phyloP scores from a whole-genome alignment of 2,329 filamentous ascomycete species.

The Ophiostoma quercus region DNA sequence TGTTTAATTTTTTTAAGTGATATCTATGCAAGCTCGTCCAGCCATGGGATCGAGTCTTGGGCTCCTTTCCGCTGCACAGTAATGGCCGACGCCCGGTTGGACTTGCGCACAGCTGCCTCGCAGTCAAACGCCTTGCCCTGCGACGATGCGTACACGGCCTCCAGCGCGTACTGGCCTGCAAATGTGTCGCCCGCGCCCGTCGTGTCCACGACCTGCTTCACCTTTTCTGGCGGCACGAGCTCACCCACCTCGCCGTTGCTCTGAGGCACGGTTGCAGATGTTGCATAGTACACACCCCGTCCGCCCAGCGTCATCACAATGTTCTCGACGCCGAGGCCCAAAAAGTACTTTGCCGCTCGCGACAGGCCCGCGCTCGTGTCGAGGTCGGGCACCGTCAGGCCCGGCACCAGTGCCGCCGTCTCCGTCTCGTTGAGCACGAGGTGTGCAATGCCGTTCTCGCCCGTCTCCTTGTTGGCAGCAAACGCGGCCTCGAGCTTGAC shows the following conservation, averaged over 20 bases:
- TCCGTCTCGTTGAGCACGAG: constrained; percentile 72
- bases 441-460: constrained; percentile 50
- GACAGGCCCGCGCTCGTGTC: constrained; percentile 34
- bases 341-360: constrained; percentile 48
- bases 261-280: constrained; percentile 33
- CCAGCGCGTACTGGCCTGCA: constrained; percentile 78
- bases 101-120: constrained; percentile 54
- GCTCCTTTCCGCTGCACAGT: constrained; percentile 63
- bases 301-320: constrained; percentile 81
- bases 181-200: constrained; percentile 94
- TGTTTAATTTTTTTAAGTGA: background rate
- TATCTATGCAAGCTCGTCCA: constrained; percentile 40
- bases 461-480: background rate
- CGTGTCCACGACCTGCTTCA: constrained; percentile 75
- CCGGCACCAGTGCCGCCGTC: constrained; percentile 57
- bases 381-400: constrained; percentile 35
- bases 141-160: constrained; percentile 50
- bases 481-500: constrained; percentile 55
- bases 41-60: constrained; percentile 62
- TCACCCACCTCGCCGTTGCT: constrained; percentile 38
- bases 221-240: constrained; percentile 57
- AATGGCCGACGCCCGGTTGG: constrained; percentile 58
- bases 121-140: constrained; percentile 44
- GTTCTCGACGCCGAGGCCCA: constrained; percentile 62
- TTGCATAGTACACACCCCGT: constrained; percentile 67